Conservation (phyloP, 306 rosid species). For the Urtica urens region DNA sequence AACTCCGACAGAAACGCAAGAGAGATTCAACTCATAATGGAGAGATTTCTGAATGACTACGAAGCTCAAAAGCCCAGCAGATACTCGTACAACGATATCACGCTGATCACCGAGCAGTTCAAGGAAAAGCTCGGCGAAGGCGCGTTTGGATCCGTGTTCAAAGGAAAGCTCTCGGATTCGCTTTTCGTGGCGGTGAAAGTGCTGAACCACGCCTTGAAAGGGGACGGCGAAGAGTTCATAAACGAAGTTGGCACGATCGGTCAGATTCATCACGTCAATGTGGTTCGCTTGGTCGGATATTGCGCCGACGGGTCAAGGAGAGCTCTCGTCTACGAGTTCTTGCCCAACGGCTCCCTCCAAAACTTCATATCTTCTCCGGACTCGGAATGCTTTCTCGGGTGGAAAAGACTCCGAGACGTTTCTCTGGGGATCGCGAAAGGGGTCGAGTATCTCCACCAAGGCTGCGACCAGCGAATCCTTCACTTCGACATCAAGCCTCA, state of each 20-base stretch:
- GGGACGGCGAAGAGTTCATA: conserved; percentile 30
- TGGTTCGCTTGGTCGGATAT: conserved; percentile 19
- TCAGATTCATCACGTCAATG: conserved; percentile 26
- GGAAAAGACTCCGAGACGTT: conserved; percentile 25
- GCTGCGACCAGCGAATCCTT: conserved; percentile 27
- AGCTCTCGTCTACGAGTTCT: conserved; percentile 9
- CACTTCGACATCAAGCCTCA: conserved; percentile 33
- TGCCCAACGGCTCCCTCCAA: conserved; percentile 26
- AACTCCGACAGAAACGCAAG: neutral
- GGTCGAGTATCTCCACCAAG: conserved; percentile 25
- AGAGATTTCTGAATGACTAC: conserved; percentile 5
- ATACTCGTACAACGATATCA: conserved; percentile 20
- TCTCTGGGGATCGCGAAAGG: conserved; percentile 25
- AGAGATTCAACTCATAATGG: conserved; percentile 15
- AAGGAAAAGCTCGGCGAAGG: conserved; percentile 19
- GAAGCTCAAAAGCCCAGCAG: conserved; percentile 21
- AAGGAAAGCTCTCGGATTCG: neutral
- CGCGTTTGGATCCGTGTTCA: neutral
- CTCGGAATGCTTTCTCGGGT: conserved; percentile 13
- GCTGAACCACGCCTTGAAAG: conserved; percentile 7
- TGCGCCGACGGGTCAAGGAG: conserved; percentile 4
- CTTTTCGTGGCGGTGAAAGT: conserved; percentile 1
- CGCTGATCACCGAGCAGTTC: conserved; percentile 24
- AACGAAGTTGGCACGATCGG: conserved; percentile 30
- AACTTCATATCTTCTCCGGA: conserved; percentile 18